Evolutionary conservation across 495 filamentous ascomycete species (phyloP).

Genomic region (Penicillium longicatenatum): DNA sequence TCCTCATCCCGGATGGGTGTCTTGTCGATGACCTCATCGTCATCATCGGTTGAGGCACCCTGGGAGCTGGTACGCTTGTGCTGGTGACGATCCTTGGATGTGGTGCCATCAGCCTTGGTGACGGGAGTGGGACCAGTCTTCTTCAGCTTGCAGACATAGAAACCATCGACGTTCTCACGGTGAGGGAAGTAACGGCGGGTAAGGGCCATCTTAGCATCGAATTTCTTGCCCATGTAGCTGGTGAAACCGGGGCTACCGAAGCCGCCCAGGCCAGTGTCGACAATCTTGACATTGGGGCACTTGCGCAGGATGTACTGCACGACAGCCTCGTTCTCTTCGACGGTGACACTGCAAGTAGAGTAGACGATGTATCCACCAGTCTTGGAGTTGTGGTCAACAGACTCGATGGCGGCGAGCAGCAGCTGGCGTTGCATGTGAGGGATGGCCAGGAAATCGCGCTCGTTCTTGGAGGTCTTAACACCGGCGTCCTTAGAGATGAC

Average conservation of each 20-base stretch:
- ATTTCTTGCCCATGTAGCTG: slow-evolving; percentile 83
- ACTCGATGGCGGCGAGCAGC: slow-evolving; percentile 90
- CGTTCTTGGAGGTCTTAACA: slow-evolving; percentile 96
- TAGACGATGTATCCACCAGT: slow-evolving; percentile 95
- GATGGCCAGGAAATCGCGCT: slow-evolving; percentile 86
- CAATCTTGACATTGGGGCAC: slow-evolving; percentile 89
- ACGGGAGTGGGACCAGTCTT: slow-evolving; percentile 77
- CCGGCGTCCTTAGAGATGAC: slow-evolving; percentile 95
- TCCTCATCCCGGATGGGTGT: slow-evolving; percentile 51
- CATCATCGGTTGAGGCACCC: slow-evolving; percentile 23
- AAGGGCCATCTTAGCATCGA: slow-evolving; percentile 80
- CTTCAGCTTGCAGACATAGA: slow-evolving; percentile 97
- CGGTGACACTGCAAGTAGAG: slow-evolving; percentile 88
- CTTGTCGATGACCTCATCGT: slow-evolving; percentile 41
- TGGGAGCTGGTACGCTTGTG: slow-evolving; percentile 20
- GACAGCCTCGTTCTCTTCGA: slow-evolving; percentile 92
- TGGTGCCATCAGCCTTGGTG: slow-evolving; percentile 41
- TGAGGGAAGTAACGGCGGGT: slow-evolving; percentile 93
- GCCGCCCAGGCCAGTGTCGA: slow-evolving; percentile 82
- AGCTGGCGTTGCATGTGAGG: slow-evolving; percentile 95
- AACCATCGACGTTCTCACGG: slow-evolving; percentile 94
- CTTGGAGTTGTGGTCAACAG: slow-evolving; percentile 78
- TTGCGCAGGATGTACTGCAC: slow-evolving; percentile 90
- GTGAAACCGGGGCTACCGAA: slow-evolving; percentile 93
- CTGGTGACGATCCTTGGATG: slow-evolving; percentile 18